A percentile compares a stretch with the other conserved stretches of the same genome.
Evolutionary conservation across 352 stramenopile species (phyloP).

Genomic region (Globisporangium iwayamae): DNA sequence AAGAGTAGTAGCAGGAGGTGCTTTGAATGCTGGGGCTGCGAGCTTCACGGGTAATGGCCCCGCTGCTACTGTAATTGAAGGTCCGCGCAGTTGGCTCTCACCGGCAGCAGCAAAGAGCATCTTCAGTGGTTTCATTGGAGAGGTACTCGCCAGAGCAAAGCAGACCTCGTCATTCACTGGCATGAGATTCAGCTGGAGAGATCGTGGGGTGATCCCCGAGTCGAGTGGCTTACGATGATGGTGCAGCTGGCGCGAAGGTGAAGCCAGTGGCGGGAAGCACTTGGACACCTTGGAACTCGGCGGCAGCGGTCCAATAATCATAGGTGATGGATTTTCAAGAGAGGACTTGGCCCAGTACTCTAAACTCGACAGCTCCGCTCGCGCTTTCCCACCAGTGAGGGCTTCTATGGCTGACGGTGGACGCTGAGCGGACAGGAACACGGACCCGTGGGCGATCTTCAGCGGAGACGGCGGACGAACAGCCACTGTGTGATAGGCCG

Average conservation of each 20-base stretch:
- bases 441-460: slow-evolving; percentile 28
- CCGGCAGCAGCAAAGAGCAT: neutral
- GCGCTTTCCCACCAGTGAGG: neutral
- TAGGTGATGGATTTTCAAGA: neutral
- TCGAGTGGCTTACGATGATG: neutral
- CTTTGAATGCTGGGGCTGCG: neutral
- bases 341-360: neutral
- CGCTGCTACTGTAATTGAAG: neutral
- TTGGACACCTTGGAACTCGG: slow-evolving; percentile 11
- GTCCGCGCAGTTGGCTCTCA: slow-evolving; percentile 10
- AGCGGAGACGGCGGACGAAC: slow-evolving; percentile 27
- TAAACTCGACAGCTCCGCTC: neutral
- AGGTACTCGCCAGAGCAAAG: slow-evolving; percentile 7
- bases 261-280: slow-evolving; percentile 16
- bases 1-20: neutral
- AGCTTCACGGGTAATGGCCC: neutral
- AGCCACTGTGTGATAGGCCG: slow-evolving; percentile 22
- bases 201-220: slow-evolving; percentile 4
- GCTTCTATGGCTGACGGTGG: neutral
- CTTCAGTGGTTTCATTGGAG: slow-evolving; percentile 8
- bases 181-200: neutral
- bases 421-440: slow-evolving; percentile 22
- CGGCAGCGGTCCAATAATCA: neutral
- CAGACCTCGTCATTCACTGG: slow-evolving; percentile 13
- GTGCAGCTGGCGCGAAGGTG: slow-evolving; percentile 1